These are phyloP conservation scores for Lipomyces anomalus DNA, from an alignment of 805 yeast species.

Conservation along the genomic window DNA sequence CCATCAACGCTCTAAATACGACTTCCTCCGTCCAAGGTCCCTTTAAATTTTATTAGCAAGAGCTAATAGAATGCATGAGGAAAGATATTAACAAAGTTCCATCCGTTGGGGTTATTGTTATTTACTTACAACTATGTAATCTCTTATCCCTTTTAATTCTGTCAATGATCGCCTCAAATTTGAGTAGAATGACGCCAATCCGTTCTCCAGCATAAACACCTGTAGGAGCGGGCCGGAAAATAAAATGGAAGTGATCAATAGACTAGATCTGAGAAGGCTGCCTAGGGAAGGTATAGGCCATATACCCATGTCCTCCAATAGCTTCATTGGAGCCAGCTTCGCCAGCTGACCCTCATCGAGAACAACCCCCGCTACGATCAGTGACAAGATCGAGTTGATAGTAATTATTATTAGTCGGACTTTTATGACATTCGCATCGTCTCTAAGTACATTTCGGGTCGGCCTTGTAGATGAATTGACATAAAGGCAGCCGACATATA, in stretches of 20 bases:
- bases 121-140: conserved; percentile 19
- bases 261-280: conserved; percentile 5
- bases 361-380: conserved; percentile 12
- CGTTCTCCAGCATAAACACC: conserved; percentile 29
- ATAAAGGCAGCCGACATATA: conserved; percentile 26
- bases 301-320: conserved; percentile 1
- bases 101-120: not conserved
- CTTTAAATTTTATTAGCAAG: conserved; percentile 6
- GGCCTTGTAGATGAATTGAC: conserved; percentile 21
- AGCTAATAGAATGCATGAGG: not conserved
- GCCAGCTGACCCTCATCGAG: conserved; percentile 4
- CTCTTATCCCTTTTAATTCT: conserved; percentile 11
- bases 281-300: conserved; percentile 5
- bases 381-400: conserved; percentile 12
- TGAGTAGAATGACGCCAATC: conserved; percentile 4
- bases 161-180: conserved; percentile 2
- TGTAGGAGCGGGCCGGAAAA: conserved; percentile 47
- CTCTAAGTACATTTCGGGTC: conserved; percentile 9
- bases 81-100: not conserved
- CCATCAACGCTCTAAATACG: conserved; percentile 51
- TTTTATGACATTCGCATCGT: conserved; percentile 12
- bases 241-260: conserved; percentile 35
- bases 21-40: conserved; percentile 81
- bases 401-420: conserved; percentile 11
- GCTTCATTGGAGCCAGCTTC: not conserved